Percentiles rank a stretch among this genome's conserved stretches.
Conservation (phyloP, 2,329 filamentous ascomycete species). For the Neurospora sp. region DNA sequence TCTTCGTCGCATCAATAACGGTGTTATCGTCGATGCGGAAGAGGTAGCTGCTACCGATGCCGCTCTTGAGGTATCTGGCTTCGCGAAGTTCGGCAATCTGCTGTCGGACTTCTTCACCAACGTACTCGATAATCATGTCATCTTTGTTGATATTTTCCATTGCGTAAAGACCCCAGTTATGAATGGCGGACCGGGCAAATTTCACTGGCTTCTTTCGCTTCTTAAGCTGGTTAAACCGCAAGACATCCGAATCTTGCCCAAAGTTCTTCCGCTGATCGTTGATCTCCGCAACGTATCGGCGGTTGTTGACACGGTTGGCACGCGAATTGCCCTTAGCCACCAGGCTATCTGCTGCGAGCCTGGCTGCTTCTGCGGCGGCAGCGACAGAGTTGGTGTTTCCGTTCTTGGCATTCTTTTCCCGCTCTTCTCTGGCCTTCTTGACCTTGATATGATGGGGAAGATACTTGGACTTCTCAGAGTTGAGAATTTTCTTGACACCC, state of each 20-base stretch:
- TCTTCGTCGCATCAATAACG: conserved; percentile 96
- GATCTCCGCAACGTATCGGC: conserved; percentile 86
- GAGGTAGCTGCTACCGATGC: conserved; percentile 92
- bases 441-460: conserved; percentile 96
- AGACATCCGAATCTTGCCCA: conserved; percentile 75
- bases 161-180: conserved; percentile 97
- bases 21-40: conserved; percentile 98
- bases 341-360: conserved; percentile 68
- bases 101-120: conserved; percentile 93
- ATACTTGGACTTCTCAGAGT: conserved; percentile 97
- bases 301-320: conserved; percentile 90
- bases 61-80: conserved; percentile 84
- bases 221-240: conserved; percentile 98
- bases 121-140: conserved; percentile 99
- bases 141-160: conserved; percentile 96
- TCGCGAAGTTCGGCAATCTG: conserved; percentile 96
- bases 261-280: conserved; percentile 88
- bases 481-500: conserved; percentile 88
- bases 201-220: conserved; percentile 99
- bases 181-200: conserved; percentile 93
- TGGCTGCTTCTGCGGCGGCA: conserved; percentile 60
- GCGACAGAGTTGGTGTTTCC: conserved; percentile 52
- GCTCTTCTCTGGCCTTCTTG: conserved; percentile 80
- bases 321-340: conserved; percentile 83
- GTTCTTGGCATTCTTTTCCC: conserved; percentile 64